These are phyloP conservation scores for Cenchrus purpureus DNA, from an alignment of 176 grass and related monocot species.

Conservation along the genomic window DNA sequence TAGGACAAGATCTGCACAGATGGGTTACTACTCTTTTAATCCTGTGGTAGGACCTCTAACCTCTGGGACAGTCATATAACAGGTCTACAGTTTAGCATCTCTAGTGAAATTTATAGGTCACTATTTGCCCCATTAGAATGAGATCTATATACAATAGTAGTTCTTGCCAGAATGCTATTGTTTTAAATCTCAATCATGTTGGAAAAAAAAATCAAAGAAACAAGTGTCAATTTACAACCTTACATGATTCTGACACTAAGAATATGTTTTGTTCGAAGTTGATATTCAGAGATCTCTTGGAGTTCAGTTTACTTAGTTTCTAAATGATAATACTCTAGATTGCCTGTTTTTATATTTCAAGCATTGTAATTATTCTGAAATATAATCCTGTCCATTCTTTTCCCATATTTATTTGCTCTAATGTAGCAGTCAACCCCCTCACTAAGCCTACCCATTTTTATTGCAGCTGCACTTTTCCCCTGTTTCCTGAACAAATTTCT, in stretches of 20 bases:
- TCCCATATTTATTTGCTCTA: constrained; percentile 15
- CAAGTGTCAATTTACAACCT: constrained; percentile 4
- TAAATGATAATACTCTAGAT: background rate
- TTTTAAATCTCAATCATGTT: background rate
- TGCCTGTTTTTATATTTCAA: background rate
- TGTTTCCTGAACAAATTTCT: constrained; percentile 34
- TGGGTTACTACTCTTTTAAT: constrained; percentile 13
- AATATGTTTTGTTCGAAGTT: constrained; percentile 23
- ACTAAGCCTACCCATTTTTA: background rate
- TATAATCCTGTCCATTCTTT: background rate
- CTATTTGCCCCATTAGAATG: background rate
- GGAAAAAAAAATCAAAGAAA: constrained; percentile 26
- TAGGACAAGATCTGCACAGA: background rate
- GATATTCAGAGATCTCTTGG: constrained; percentile 14
- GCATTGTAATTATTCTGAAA: background rate
- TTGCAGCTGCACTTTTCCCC: background rate
- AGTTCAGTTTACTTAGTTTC: constrained; percentile 6
- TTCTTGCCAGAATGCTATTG: background rate
- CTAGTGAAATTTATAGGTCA: constrained; percentile 6
- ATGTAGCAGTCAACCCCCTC: background rate
- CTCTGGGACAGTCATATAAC: background rate
- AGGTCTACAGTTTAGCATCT: constrained; percentile 23
- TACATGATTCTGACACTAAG: background rate
- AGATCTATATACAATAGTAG: background rate
- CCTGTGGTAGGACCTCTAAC: background rate